Percentiles rank a stretch among this genome's conserved stretches.
Conservation (phyloP, 2,329 filamentous ascomycete genomes). For the Exophiala bonariae region DNA sequence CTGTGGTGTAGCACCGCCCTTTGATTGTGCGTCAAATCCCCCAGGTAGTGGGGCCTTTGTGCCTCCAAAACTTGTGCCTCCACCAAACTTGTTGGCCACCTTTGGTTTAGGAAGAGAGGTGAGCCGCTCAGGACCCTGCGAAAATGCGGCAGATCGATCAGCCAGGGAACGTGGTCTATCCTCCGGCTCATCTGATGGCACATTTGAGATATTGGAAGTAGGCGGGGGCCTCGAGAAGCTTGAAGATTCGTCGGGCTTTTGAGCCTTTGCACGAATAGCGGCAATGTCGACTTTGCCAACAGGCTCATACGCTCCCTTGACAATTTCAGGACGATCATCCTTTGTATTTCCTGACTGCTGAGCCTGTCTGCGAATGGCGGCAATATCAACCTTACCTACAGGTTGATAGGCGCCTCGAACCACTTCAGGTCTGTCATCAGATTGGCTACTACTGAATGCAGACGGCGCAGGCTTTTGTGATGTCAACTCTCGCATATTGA, state of each 20-base stretch:
- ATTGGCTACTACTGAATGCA: slow-evolving; percentile 53
- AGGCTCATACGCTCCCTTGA: slow-evolving; percentile 93
- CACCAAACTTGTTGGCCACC: slow-evolving; percentile 83
- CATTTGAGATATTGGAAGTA: slow-evolving; percentile 45
- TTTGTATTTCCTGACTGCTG: slow-evolving; percentile 54
- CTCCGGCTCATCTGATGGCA: slow-evolving; percentile 46
- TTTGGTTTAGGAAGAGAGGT: slow-evolving; percentile 92
- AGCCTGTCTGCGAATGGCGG: slow-evolving; percentile 76
- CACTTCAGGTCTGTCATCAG: slow-evolving; percentile 59
- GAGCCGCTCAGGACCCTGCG: slow-evolving; percentile 69
- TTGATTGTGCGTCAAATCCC: slow-evolving; percentile 56
- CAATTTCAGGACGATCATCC: slow-evolving; percentile 78
- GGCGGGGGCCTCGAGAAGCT: slow-evolving; percentile 32
- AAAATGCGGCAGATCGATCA: slow-evolving; percentile 76
- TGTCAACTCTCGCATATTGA: slow-evolving; percentile 84
- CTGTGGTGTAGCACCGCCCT: slow-evolving; percentile 61
- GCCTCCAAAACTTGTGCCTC: slow-evolving; percentile 72
- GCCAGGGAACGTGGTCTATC: slow-evolving; percentile 63
- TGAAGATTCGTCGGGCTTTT: slow-evolving; percentile 54
- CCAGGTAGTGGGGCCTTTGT: slow-evolving; percentile 85
- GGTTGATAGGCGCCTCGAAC: slow-evolving; percentile 89
- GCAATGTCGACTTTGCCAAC: slow-evolving; percentile 97
- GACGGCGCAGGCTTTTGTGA: slow-evolving; percentile 67
- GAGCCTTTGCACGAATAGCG: slow-evolving; percentile 81
- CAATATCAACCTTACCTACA: slow-evolving; percentile 96